These are phyloP conservation scores for Perkinsus chesapeaki DNA, from an alignment of 169 alveolate genomes.

Conservation along the genomic window DNA sequence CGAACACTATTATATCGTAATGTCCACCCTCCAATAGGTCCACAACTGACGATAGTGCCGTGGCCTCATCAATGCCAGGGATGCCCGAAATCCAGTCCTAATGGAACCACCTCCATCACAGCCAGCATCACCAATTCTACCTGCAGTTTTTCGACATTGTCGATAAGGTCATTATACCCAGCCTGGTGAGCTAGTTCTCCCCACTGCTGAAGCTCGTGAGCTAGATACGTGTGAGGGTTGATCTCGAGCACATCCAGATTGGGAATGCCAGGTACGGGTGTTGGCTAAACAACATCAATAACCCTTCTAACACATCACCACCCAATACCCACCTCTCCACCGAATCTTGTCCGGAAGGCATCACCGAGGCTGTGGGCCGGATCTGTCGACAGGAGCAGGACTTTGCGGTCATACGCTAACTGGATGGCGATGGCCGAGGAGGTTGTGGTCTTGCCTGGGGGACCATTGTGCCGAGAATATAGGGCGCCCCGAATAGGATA, in stretches of 20 bases:
- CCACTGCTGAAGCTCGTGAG: not conserved
- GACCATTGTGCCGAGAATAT: constrained; percentile 64
- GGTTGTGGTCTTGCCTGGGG: constrained; percentile 45
- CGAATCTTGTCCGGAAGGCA: constrained; percentile 48
- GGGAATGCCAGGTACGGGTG: not conserved
- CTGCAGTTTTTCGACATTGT: not conserved
- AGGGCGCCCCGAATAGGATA: constrained; percentile 72
- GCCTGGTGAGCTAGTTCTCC: not conserved
- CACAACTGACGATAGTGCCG: constrained; percentile 69
- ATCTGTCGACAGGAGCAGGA: constrained; percentile 81
- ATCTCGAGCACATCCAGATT: constrained; percentile 16
- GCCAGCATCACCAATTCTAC: constrained; percentile 17
- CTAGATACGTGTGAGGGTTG: not conserved
- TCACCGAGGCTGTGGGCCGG: constrained; percentile 88
- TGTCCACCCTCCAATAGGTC: constrained; percentile 58
- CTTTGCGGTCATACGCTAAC: constrained; percentile 32
- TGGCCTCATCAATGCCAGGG: constrained; percentile 89
- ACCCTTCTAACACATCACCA: too few species aligned
- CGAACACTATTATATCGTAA: constrained; percentile 74
- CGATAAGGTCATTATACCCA: not conserved
- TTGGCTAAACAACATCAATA: not conserved
- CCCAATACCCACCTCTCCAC: not conserved
- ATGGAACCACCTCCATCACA: constrained; percentile 7
- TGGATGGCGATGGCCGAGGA: constrained; percentile 25
- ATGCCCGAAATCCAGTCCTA: constrained; percentile 68